These are phyloP conservation scores for Picochlorum sp. DNA, from an alignment of 139 green algal genomes.

Conservation along the genomic window DNA sequence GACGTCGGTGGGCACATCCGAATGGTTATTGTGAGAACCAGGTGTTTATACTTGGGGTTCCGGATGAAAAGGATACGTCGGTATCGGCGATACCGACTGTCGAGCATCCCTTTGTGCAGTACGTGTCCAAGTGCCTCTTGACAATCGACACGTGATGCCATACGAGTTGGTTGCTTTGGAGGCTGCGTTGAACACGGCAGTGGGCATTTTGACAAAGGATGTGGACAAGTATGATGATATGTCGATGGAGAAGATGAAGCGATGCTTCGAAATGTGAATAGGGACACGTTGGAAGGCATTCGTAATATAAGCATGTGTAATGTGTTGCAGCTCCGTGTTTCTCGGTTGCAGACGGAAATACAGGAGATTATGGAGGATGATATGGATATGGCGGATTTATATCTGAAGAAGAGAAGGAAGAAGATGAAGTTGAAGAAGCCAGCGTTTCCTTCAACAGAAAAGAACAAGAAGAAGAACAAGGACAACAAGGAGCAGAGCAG, in stretches of 20 bases:
- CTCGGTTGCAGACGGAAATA: conserved; percentile 3
- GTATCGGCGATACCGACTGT: conserved; percentile 12
- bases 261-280: conserved; percentile 20
- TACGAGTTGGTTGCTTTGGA: conserved; percentile 45
- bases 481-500: no score
- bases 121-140: conserved; percentile 24
- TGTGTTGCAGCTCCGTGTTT: neutral
- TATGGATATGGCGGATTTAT: conserved; percentile 11
- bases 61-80: neutral
- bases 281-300: neutral
- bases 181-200: conserved; percentile 9
- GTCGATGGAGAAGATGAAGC: conserved; percentile 4
- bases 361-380: conserved; percentile 9
- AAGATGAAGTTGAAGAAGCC: no score
- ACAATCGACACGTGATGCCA: neutral
- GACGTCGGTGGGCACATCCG: conserved; percentile 7
- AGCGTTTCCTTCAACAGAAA: no score
- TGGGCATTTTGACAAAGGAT: conserved; percentile 12
- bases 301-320: conserved; percentile 10
- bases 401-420: conserved; percentile 1
- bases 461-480: no score
- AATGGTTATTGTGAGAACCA: conserved; percentile 27
- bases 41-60: conserved; percentile 16
- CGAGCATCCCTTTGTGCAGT: conserved; percentile 18
- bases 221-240: conserved; percentile 10